Conservation (phyloP, 352 stramenopile genomes). For the Phytophthora aleatoria region DNA sequence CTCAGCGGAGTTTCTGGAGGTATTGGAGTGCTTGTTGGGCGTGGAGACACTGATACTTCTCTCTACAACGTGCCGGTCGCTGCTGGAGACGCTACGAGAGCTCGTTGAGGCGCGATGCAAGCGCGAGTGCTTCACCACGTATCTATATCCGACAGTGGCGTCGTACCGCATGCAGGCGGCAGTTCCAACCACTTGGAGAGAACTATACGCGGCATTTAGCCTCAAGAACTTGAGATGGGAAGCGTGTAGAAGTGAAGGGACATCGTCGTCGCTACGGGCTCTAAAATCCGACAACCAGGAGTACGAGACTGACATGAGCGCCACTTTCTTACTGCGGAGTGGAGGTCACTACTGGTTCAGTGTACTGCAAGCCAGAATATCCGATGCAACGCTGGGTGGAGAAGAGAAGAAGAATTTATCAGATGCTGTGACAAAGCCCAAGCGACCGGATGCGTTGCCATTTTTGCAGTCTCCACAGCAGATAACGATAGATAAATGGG, state of each 20-base stretch:
- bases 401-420: constrained; percentile 7
- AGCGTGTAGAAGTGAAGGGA: constrained; percentile 42
- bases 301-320: constrained; percentile 50
- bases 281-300: constrained; percentile 78
- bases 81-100: constrained; percentile 9
- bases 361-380: constrained; percentile 48
- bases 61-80: constrained; percentile 27
- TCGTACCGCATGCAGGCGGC: constrained; percentile 65
- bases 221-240: constrained; percentile 50
- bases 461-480: constrained; percentile 47
- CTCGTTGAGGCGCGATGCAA: constrained; percentile 56
- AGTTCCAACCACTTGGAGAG: constrained; percentile 61
- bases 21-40: constrained; percentile 39
- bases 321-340: constrained; percentile 54
- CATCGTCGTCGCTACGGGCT: constrained; percentile 55
- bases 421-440: neutral
- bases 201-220: constrained; percentile 57
- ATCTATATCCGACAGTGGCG: constrained; percentile 63
- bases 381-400: constrained; percentile 29
- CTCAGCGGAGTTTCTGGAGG: constrained; percentile 45
- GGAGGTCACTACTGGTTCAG: constrained; percentile 83
- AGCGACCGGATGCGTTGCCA: constrained; percentile 27
- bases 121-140: constrained; percentile 65
- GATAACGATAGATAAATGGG: constrained; percentile 59
- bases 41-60: constrained; percentile 50